Base-by-base conservation (phyloP, 2,329 filamentous ascomycete species). In the Colletotrichum australisinense region DNA sequence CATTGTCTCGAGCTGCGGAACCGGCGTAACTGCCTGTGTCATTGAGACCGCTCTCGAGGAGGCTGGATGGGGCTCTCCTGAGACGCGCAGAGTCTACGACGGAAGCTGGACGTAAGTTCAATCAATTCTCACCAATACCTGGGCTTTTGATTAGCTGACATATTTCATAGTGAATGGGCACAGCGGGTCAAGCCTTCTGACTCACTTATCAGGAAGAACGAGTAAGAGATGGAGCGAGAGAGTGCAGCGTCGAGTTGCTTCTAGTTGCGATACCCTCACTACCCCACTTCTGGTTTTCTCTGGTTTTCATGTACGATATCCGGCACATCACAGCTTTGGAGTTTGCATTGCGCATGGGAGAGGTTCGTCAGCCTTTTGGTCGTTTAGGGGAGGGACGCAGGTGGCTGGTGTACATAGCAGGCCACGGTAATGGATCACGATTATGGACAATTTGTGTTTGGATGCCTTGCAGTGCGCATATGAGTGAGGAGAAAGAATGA, bases 81-180 rank as follows among this genome's bases (percentile, higher is more conserved):
- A 92, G 74, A 89, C 90, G 67, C 90, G 94, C 76, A 92, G 89
- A 80, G 88, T 99, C 26, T 99, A 99, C 79, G 97, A 99, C 82
- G 97, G 97, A 60, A 98, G 95, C 83, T 99, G 97, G 97, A 98
- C 97, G 89, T 97, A 87, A 91, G 94, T 93, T 52, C 55, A 38
- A 60, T 32, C 14, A 53, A 12, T 42, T 6, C 22, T 16, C 12
- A 11, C 5, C 26, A 22, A n/a, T 65, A 5, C 3, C n/a, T 32
- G 2, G 9, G 35, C 35, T 14, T 42, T 28, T 46, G 16, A 59
- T 58, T 55, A 62, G 65, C 65, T 65, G 65, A 63, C 55, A 55
- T 80, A 83, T 38, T 70, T 19, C 73, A 42, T 69, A 92, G 90
- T 28, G 90, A 92, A 84, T 93, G 91, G 91, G 92, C 91, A 49